These are phyloP conservation scores for Crithidia mellificae DNA, from an alignment of 208 protist genomes.

Conservation along the genomic window DNA sequence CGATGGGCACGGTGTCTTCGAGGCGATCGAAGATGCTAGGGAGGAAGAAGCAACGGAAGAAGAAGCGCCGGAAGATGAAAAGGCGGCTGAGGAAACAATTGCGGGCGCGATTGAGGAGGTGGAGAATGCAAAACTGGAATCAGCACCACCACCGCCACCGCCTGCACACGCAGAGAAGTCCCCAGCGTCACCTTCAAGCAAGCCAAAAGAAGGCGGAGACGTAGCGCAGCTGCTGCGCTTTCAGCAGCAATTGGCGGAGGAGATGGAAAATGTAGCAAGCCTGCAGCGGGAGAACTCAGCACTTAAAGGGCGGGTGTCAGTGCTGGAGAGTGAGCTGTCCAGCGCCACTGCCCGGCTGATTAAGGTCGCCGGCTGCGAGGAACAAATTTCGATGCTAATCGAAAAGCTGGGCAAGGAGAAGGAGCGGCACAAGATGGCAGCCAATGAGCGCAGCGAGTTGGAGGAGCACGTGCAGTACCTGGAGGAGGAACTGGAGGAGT, in stretches of 20 bases:
- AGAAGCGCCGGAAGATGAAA: no score
- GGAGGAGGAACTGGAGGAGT: conserved; percentile 47
- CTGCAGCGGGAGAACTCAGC: conserved; percentile 41
- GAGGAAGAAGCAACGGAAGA: no score
- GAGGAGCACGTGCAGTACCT: conserved; percentile 44
- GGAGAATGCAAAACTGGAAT: no score
- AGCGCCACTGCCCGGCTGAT: conserved; percentile 23
- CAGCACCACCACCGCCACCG: not conserved
- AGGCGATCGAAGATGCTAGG: no score
- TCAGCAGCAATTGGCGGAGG: conserved; percentile 64
- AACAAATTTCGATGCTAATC: conserved; percentile 55
- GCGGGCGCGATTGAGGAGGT: no score
- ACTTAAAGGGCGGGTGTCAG: conserved; percentile 25
- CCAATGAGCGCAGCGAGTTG: conserved; percentile 37
- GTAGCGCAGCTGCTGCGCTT: conserved; percentile 60
- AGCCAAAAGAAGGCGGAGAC: conserved; percentile 7
- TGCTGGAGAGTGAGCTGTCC: conserved; percentile 35
- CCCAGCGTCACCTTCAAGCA: not conserved
- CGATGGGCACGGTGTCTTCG: no score
- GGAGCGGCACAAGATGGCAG: conserved; percentile 39
- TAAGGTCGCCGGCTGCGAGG: conserved; percentile 21
- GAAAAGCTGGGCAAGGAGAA: conserved; percentile 58
- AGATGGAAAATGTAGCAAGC: conserved; percentile 49
- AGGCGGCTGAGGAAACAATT: not conserved
- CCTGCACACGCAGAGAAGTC: no score